A percentile compares a stretch with the other conserved stretches of the same genome.
Evolutionary conservation across 345 rosid species (phyloP).

Genomic region (Camelina sativa): DNA sequence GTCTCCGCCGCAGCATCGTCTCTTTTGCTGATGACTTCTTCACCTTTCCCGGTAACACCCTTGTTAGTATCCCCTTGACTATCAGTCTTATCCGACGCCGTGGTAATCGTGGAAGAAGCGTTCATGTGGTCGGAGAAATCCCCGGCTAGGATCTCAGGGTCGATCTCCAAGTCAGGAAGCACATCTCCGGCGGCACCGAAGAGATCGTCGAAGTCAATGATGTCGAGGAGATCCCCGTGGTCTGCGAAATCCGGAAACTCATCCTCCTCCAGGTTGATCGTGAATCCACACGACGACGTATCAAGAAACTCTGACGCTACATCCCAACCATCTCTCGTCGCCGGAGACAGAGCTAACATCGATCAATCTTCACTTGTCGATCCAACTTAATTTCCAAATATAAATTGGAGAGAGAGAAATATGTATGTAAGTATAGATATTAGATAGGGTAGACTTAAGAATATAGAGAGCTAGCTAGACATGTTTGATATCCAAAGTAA

Average conservation of each 20-base stretch:
- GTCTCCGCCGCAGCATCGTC: constrained; percentile 30
- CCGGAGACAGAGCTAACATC: constrained; percentile 78
- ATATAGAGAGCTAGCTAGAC: constrained; percentile 20
- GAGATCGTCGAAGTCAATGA: constrained; percentile 84
- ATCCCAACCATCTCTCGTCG: constrained; percentile 48
- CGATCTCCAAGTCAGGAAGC: constrained; percentile 78
- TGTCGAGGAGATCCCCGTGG: constrained; percentile 59
- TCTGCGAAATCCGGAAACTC: constrained; percentile 66
- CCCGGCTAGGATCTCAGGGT: constrained; percentile 58
- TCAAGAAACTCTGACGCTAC: constrained; percentile 53
- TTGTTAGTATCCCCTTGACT: constrained; percentile 57
- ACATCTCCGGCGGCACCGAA: constrained; percentile 60
- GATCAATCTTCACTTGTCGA: constrained; percentile 35
- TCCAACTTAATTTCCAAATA: not conserved
- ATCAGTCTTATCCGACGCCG: constrained; percentile 39
- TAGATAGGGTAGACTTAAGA: constrained; percentile 16
- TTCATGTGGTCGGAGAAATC: constrained; percentile 54
- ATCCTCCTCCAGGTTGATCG: constrained; percentile 45
- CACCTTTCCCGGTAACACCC: constrained; percentile 45
- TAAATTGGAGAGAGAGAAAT: not conserved
- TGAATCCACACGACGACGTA: constrained; percentile 42
- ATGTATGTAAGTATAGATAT: not conserved
- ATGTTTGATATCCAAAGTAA: constrained; percentile 28
- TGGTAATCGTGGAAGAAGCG: constrained; percentile 36
- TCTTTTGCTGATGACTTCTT: constrained; percentile 47